Evolutionary conservation across 179 eudicot genomes (phyloP).

Genomic region (Camellia oleifera): DNA sequence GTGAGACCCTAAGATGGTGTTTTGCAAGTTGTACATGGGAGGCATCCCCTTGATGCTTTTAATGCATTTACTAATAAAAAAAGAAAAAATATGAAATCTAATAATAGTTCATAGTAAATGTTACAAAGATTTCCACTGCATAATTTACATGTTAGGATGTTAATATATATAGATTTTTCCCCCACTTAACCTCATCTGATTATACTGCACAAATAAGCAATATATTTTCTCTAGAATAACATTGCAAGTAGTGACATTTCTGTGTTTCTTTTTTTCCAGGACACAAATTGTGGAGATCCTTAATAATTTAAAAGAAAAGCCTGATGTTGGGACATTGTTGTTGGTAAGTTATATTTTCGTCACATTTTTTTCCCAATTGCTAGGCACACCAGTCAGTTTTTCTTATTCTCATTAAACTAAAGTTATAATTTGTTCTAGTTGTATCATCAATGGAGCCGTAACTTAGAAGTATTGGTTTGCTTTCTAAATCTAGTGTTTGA

Average conservation of each 20-base stretch:
- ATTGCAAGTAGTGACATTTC: slow-evolving; percentile 6
- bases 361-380: neutral
- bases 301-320: slow-evolving; percentile 84
- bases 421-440: slow-evolving; percentile 4
- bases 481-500: neutral
- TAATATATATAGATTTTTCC: neutral
- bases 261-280: slow-evolving; percentile 36
- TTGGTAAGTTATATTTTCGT: slow-evolving; percentile 42
- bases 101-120: too few species aligned
- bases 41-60: too few species aligned
- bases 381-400: neutral
- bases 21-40: too few species aligned
- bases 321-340: slow-evolving; percentile 85
- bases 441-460: neutral
- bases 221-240: neutral
- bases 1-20: too few species aligned
- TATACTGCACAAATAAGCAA: neutral
- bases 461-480: neutral
- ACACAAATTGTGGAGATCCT: slow-evolving; percentile 87
- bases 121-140: too few species aligned
- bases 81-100: too few species aligned
- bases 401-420: neutral
- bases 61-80: too few species aligned
- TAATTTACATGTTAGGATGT: neutral
- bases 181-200: too few species aligned